A percentile compares a stretch with the other conserved stretches of the same genome.
phyloP scores from a whole-genome alignment of 345 rosid species.

The Draba incana region DNA sequence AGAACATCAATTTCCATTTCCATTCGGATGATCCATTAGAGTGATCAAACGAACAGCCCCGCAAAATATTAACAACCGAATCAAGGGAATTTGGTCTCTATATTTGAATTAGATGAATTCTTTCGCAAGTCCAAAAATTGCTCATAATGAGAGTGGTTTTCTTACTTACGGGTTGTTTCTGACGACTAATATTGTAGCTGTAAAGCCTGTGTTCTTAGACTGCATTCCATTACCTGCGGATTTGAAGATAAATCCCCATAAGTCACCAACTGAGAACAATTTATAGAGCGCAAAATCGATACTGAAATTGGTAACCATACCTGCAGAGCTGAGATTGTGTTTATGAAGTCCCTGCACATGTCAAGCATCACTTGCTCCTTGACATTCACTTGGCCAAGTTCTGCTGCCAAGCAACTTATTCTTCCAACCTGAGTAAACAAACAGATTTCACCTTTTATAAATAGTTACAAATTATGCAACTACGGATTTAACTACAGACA shows the following conservation, averaged over 20 bases:
- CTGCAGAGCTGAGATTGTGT: constrained; percentile 63
- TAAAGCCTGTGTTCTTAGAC: constrained; percentile 61
- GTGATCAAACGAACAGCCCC: too few species aligned
- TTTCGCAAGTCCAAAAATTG: constrained; percentile 5
- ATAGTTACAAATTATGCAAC: background rate
- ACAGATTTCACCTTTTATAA: background rate
- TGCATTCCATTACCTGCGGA: constrained; percentile 68
- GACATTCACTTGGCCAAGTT: constrained; percentile 53
- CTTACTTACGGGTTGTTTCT: constrained; percentile 41
- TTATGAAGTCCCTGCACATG: constrained; percentile 59
- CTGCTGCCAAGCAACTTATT: constrained; percentile 52
- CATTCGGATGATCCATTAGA: too few species aligned
- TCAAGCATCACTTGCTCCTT: constrained; percentile 64
- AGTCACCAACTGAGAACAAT: background rate
- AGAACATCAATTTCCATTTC: too few species aligned
- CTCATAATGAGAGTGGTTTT: background rate
- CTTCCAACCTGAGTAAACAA: constrained; percentile 54
- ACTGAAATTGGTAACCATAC: constrained; percentile 38
- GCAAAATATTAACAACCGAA: constrained; percentile 19
- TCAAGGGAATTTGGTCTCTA: background rate
- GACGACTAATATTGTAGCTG: constrained; percentile 49
- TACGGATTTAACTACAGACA: background rate
- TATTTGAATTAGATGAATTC: constrained; percentile 3
- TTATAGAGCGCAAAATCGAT: background rate
- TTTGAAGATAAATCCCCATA: background rate